Evolutionary conservation across 78 protist genomes (phyloP), one percentile per base, ranked within the genome.

Genomic region (Dictyostelium firmibasis): DNA sequence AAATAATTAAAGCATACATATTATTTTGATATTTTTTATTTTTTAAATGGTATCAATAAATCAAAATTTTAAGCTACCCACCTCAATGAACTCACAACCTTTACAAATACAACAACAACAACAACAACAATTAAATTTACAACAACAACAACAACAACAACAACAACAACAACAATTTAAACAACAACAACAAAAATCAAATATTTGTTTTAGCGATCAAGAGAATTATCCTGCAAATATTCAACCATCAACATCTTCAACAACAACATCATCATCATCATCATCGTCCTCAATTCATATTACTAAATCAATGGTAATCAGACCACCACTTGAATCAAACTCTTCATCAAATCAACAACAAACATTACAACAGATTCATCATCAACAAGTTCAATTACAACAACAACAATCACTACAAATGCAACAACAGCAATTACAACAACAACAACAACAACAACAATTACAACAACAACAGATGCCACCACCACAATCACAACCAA

Each of bases 231-330:
- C 50, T 11, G 44, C 83, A 41, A 77, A 77, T 77, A 79, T 44
- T 14, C 81, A 74, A 74, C 81, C 81, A 70, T 27, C 77, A 74
- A 3, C 4, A 10, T 31, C 62, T 9, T 38, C 62, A 3, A 53
- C 25, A 47, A 18, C 33, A 4, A 11, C 67, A 3, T 57, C 67
- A 47, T 53, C 33, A 4, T 27, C 67, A 3, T 57, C 67, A 0
- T 25, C 50, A n/a, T 33, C 50, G 20, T 47, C 31, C 11, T 69
- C 43, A 10, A 79, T 43, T 44, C 94, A 41, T 41, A 89, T 89
- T 16, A 89, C 94, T 4, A 75, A 89, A 60, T 89, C 94, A 47
- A 81, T 89, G 87, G 87, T 81, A 20, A 89, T 89, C 18, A 78
- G 87, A 81, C 86, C 87, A 50, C 72, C 72, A 14, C 3, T 33